Base-by-base conservation (phyloP, 768 basidiomycete genomes). In the Suillus ampliporus region DNA sequence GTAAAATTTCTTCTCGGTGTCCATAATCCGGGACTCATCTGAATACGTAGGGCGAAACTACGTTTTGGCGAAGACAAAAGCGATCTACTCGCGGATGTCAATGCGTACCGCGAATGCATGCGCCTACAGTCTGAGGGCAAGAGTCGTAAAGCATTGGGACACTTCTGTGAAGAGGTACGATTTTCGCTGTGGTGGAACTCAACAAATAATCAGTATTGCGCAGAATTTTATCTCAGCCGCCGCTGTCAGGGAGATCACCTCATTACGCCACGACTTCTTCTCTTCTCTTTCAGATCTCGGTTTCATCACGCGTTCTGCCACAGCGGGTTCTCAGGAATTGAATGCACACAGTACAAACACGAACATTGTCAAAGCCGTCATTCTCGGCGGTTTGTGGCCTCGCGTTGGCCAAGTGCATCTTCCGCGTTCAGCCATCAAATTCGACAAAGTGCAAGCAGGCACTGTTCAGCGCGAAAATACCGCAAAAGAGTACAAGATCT, bases 311-410 rank as follows among this genome's bases (percentile, higher is more conserved):
- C 68, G 78, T 1, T 73, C 77, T 28, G 80, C 83, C 13, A 78
- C 71, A 2, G 82, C 87, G 0, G 73, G 77, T 11, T 78, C 82
- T 1, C 72, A 83, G 1, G 75, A 76, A 21, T 82, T 93, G 57
- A 95, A 94, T 67, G 71, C 75, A 41, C 89, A 94, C 72, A 84
- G 84, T 62, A 69, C 77, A 1, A 87, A 92, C 67, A 80, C 82
- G 41, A 93, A 90, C 70, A 83, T 98, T 28, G 76, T 97, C 69
- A 97, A 97, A 74, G 86, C 88, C 7, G 84, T 95, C 64, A 82
- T 97, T 38, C 84, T 94, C 14, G 94, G 93, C 9, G 95, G 94
- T 2, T 82, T 97, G 23, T 95, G 92, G 86, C 94, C 94, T 3
- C 86, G 89, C 34, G 84, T 95, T 54, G 92, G 89, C 0, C 85